Base-by-base conservation (phyloP, 106 monocot species). In the Agapanthus africanus region DNA sequence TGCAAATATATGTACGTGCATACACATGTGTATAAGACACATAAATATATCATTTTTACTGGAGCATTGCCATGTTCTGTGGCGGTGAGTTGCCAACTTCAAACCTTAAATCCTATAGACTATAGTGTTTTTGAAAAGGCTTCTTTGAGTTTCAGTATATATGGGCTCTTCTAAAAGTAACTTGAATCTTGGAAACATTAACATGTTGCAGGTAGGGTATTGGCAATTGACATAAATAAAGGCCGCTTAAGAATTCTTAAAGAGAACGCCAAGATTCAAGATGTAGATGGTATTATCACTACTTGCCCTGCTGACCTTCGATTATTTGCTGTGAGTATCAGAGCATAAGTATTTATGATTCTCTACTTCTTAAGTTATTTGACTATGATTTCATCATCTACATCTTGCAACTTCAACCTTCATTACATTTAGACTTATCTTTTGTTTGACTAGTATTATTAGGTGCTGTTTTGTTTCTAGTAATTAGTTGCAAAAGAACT, bases 191-290 rank as follows among this genome's bases (percentile, higher is more conserved):
- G 11, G 44, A 33, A 36, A 13, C 21, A 15, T 44, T 65, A 46
- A 28, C 46, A 38, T 68, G 14, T 19, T 77, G 67, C 83, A 97
- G 95, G 95, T 40, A 82, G 37, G 47, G 51, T 97, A 62, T 75
- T 31, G 66, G 91, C 95, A 54, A 59, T 97, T 74, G 95, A 97
- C 60, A 66, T 97, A 73, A 97, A 97, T 67, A 81, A 82, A 86
- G 91, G 91, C 2, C 88, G 95, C 21, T 76, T 97, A 62, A 84
- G 95, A 74, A 79, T 97, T 68, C 86, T 97, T 40, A 80, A 72
- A 70, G 95, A 97, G 56, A 57, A 88, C 32, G 77, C 91, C 3
- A 84, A 73, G 42, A 47, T 74, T 59, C 86, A 88, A 9, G 67
- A 79, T 49, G 69, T 92, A 28, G 82, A 82, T 70, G 54, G 78